Evolutionary conservation across 1,284 basidiomycete species (phyloP), one percentile per base, ranked within the genome.

Genomic region (Sparassis latifolia): DNA sequence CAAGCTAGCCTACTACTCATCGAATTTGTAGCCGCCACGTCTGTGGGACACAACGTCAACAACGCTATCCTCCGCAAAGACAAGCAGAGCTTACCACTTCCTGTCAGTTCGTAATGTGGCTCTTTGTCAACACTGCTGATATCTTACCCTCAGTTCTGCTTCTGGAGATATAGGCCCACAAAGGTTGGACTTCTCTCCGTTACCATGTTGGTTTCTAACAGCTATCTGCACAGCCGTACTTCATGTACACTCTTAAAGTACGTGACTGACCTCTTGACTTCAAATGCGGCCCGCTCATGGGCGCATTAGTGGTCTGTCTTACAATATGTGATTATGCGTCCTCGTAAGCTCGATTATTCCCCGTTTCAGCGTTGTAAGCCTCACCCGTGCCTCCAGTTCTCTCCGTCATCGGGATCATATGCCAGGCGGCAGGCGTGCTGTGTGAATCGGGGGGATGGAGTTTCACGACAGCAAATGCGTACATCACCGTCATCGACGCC

Each of bases 241-340:
- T 94, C 65, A 86, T 93, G 83, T 86, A 92, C 64, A 86, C 89
- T 0, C 67, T 93, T 61, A 92, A 90, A 71, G 85, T 88, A 59
- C 20, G 39, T 28, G 40, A 9, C 10, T 6, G 6, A 42, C 20
- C 20, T 20, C 20, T 20, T 20, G 20, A 20, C 20, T 20, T 20
- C 20, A 20, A 20, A 7, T 2, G 20, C 27, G 30, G 40, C 6
- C 33, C 35, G 29, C 20, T 39, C 28, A 42, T 35, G 4, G n/a
- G 38, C 43, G n/a, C 3, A 9, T n/a, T 52, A 88, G 82, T 91
- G 86, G 87, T 74, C 79, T 43, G 87, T 89, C 5, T 67, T 92
- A 45, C 92, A 94, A 77, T 94, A 92, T 61, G 83, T 90, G 35
- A 79, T 92, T 51, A 71, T 92, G 42, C 76, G 88, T 52, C 89